Conservation (phyloP, 345 rosid species). For the Salix brachista region DNA sequence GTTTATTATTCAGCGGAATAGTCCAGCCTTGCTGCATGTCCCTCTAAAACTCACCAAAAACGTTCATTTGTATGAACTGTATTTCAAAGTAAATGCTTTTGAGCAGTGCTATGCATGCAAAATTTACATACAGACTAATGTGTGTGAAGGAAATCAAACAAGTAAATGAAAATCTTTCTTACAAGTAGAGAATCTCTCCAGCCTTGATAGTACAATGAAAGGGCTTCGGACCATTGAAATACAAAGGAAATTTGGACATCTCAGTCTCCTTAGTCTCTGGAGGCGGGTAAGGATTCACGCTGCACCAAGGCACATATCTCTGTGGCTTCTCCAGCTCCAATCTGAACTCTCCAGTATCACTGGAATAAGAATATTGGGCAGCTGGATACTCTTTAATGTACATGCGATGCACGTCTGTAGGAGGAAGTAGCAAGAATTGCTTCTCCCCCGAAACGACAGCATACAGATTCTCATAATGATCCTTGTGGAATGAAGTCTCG, state of each 20-base stretch:
- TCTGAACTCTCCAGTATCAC: constrained; percentile 45
- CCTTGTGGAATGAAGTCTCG: constrained; percentile 80
- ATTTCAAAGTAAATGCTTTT: too few species aligned
- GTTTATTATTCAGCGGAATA: background rate
- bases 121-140: too few species aligned
- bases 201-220: constrained; percentile 69
- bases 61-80: background rate
- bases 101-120: too few species aligned
- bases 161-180: constrained; percentile 26
- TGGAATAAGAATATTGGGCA: constrained; percentile 51
- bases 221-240: constrained; percentile 75
- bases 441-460: constrained; percentile 83
- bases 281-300: constrained; percentile 73
- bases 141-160: background rate
- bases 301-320: constrained; percentile 71
- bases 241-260: constrained; percentile 56
- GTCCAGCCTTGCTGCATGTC: background rate
- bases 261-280: constrained; percentile 38
- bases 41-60: background rate
- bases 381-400: constrained; percentile 62
- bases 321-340: constrained; percentile 64
- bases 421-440: constrained; percentile 78
- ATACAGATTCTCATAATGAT: constrained; percentile 85
- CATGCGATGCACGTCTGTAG: constrained; percentile 78
- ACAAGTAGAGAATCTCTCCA: constrained; percentile 86